A percentile compares a stretch with the other conserved stretches of the same genome.
phyloP scores from a whole-genome alignment of 768 basidiomycete genomes.

The Filobasidium wieringae region DNA sequence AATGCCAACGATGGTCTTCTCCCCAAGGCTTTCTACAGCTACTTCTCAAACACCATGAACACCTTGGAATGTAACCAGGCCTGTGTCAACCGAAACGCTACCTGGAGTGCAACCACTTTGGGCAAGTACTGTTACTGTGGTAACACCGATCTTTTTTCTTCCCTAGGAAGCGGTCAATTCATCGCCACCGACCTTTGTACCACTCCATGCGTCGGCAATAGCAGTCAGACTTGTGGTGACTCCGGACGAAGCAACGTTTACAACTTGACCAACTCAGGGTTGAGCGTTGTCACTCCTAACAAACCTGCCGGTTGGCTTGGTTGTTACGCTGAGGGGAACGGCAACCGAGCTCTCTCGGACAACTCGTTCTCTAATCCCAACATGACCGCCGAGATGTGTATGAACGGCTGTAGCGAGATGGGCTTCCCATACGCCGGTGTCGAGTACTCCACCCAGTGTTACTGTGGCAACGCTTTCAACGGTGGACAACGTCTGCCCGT shows the following conservation, averaged over 20 bases:
- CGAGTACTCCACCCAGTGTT: constrained; percentile 18
- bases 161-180: constrained; percentile 12
- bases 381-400: constrained; percentile 7
- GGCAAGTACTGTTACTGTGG: constrained; percentile 36
- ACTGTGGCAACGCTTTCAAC: constrained; percentile 6
- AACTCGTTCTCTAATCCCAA: not conserved
- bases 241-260: constrained; percentile 15
- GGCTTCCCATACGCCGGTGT: constrained; percentile 10
- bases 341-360: constrained; percentile 7
- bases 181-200: constrained; percentile 17
- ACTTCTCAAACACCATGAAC: constrained; percentile 13
- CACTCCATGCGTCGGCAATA: constrained; percentile 21
- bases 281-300: not conserved
- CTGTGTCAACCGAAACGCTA: constrained; percentile 16
- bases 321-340: constrained; percentile 16
- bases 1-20: not conserved
- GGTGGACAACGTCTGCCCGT: constrained; percentile 10
- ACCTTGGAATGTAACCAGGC: constrained; percentile 15
- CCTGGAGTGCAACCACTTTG: constrained; percentile 20
- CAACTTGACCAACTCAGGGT: constrained; percentile 19
- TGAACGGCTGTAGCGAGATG: constrained; percentile 12
- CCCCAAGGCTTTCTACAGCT: constrained; percentile 12
- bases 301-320: constrained; percentile 20
- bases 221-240: constrained; percentile 24
- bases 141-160: constrained; percentile 15